Percentiles rank a stretch among this genome's conserved stretches.
Evolutionary conservation across 257 asterid species (phyloP).

Genomic region (Parsonsia alboflavescens): DNA sequence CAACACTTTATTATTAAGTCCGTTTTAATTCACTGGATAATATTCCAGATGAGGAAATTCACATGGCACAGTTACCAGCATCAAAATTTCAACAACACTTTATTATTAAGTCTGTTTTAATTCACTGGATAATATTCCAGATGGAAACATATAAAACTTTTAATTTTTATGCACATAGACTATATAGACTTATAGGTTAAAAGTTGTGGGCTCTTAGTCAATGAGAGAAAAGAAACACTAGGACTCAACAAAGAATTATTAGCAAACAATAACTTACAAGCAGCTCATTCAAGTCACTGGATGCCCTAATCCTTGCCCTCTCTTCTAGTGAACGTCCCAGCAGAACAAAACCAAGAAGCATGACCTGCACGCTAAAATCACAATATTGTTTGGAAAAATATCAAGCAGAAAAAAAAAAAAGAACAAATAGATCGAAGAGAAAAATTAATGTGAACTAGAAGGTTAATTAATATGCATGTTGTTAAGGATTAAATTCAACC

Average conservation of each 20-base stretch:
- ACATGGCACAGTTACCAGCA: not conserved
- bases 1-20: not conserved
- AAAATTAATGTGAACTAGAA: not conserved
- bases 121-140: not conserved
- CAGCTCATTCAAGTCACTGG: constrained; percentile 97
- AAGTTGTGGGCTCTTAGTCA: not conserved
- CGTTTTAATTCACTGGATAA: not conserved
- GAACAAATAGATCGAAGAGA: not conserved
- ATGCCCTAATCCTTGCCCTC: constrained; percentile 90
- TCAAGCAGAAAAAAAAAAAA: not conserved
- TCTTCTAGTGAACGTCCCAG: constrained; percentile 96
- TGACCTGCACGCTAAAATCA: constrained; percentile 86
- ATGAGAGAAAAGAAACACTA: not conserved
- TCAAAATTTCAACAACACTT: not conserved
- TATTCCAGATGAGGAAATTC: not conserved
- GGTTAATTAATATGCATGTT: not conserved
- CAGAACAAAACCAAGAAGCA: constrained; percentile 98
- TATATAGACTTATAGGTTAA: not conserved
- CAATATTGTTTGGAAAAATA: constrained; percentile 42
- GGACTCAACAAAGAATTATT: not conserved
- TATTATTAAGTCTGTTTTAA: not conserved
- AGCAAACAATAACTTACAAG: constrained; percentile 44
- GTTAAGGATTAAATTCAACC: too few species aligned
- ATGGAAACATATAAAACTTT: not conserved
- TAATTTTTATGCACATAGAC: not conserved